A percentile compares a stretch with the other conserved stretches of the same genome.
phyloP scores from a whole-genome alignment of 179 eudicot species.

The Sideroxylon spinosum region DNA sequence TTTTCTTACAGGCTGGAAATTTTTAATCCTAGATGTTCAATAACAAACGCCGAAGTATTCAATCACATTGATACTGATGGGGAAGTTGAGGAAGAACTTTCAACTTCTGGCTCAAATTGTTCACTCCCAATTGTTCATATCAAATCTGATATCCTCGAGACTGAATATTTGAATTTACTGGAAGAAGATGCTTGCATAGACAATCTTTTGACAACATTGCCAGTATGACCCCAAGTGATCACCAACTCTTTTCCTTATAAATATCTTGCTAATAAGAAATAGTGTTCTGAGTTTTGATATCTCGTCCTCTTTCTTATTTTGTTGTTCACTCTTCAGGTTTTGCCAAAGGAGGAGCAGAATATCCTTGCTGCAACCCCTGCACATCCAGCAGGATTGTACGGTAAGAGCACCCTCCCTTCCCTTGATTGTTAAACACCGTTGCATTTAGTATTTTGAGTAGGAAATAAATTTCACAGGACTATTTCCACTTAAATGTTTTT shows the following conservation, averaged over 20 bases:
- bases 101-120: conserved; percentile 41
- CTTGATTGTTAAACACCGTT: not conserved
- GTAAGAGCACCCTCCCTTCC: conserved; percentile 32
- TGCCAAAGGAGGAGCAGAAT: conserved; percentile 75
- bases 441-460: not conserved
- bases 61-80: conserved; percentile 39
- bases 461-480: not conserved
- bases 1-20: conserved; percentile 45
- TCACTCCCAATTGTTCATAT: conserved; percentile 47
- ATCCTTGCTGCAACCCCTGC: conserved; percentile 89
- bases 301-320: conserved; percentile 11
- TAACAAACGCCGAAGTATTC: conserved; percentile 47
- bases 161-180: conserved; percentile 53
- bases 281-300: not conserved
- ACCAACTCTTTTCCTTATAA: not conserved
- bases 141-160: conserved; percentile 49
- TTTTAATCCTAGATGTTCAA: conserved; percentile 55
- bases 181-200: conserved; percentile 51
- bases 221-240: conserved; percentile 40
- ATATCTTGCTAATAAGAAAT: not conserved
- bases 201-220: conserved; percentile 67
- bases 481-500: not conserved
- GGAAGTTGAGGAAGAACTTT: conserved; percentile 45
- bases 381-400: conserved; percentile 87
- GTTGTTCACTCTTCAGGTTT: conserved; percentile 42